Base-by-base conservation (phyloP, 2,329 filamentous ascomycete genomes). In the Raffaelea ambrosiae region DNA sequence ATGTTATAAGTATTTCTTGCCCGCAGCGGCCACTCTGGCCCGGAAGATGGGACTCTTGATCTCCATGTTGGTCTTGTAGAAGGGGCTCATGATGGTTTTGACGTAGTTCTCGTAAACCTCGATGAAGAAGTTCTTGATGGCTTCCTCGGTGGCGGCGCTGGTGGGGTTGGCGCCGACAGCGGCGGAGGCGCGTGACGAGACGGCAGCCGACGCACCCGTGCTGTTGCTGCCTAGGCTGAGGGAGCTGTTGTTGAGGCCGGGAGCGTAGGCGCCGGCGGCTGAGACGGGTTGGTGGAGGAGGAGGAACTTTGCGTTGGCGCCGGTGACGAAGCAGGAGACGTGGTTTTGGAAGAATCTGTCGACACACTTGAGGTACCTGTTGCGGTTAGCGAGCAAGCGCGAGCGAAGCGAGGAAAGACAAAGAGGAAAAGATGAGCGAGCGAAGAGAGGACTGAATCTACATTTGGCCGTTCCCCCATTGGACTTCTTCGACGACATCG, bases 101-200 rank as follows among this genome's bases (percentile, higher is more conserved):
- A 95, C 80, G 84, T 91, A 98, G 57, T 83, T 88, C 68, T 98
- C 93, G 68, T 96, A 97, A 13, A 96, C 86, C 63, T 98, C 93
- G 16, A 78, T 76, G 70, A 98, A 95, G 70, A 97, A 98, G 66
- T 88, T 88, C 63, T 88, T 83, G 58, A 97, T 86, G 4, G 93
- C 91, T 69, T 98, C 93, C 68, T 98, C 93, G 5, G 91, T 95
- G 62, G 91, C 88, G 5, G 88, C 84, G 50, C 84, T 86, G 3
- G 84, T 91, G 0, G 91, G 91, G 64, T 95, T 96, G 55, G 84
- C 83, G 48, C 81, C 84, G 76, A 79, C 84, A 38, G 81, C 81
- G n/a, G 84, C 83, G 52, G 78, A 81, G 18, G 78, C 78, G 40
- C 80, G 66, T 3, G 73, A 72, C 23, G 72, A 63, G 9, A 62